Conservation (phyloP, 176 grass and related monocot genomes). For the Areca catechu region DNA sequence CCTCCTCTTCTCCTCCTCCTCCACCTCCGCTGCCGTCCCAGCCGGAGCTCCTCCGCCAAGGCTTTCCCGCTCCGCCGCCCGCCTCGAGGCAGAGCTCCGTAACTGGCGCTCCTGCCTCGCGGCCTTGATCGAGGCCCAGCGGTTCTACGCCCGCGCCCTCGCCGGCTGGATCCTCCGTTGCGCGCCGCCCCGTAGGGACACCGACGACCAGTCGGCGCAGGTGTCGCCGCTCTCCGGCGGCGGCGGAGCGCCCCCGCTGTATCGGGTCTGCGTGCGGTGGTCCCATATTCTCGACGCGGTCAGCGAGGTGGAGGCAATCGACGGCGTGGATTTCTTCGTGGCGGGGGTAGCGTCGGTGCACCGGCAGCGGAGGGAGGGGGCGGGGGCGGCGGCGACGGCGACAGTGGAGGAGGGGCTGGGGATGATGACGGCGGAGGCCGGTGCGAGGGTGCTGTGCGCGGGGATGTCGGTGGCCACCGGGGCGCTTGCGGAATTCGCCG, state of each 20-base stretch:
- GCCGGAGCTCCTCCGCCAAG: slow-evolving; percentile 23
- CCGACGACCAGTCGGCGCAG: slow-evolving; percentile 11
- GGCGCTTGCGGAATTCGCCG: slow-evolving; percentile 17
- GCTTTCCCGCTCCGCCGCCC: slow-evolving; percentile 13
- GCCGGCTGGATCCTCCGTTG: slow-evolving; percentile 54
- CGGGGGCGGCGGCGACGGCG: too few relatives aligned
- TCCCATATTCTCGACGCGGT: slow-evolving; percentile 22
- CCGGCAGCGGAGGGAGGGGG: slow-evolving; percentile 21
- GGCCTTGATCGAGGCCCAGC: slow-evolving; percentile 48
- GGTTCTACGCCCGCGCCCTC: slow-evolving; percentile 54
- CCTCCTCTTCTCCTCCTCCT: slow-evolving; percentile 34
- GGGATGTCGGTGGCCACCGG: slow-evolving; percentile 23
- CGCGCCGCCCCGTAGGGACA: slow-evolving; percentile 13
- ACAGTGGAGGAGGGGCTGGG: slow-evolving; percentile 34
- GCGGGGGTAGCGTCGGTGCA: slow-evolving; percentile 30
- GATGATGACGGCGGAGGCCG: slow-evolving; percentile 33
- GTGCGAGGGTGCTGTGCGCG: slow-evolving; percentile 9
- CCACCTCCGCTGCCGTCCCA: slow-evolving; percentile 1
- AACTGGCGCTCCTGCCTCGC: slow-evolving; percentile 43
- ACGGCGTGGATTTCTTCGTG: slow-evolving; percentile 79
- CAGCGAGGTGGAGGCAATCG: slow-evolving; percentile 27
- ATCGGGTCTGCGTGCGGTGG: slow-evolving; percentile 62
- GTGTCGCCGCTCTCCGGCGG: slow-evolving; percentile 20
- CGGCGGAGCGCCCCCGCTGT: slow-evolving; percentile 30
- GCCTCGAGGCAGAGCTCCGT: slow-evolving; percentile 45